Percentiles rank a stretch among this genome's conserved stretches.
phyloP scores from a whole-genome alignment of 2,329 filamentous ascomycete genomes.

The Sporothrix brunneoviolacea region DNA sequence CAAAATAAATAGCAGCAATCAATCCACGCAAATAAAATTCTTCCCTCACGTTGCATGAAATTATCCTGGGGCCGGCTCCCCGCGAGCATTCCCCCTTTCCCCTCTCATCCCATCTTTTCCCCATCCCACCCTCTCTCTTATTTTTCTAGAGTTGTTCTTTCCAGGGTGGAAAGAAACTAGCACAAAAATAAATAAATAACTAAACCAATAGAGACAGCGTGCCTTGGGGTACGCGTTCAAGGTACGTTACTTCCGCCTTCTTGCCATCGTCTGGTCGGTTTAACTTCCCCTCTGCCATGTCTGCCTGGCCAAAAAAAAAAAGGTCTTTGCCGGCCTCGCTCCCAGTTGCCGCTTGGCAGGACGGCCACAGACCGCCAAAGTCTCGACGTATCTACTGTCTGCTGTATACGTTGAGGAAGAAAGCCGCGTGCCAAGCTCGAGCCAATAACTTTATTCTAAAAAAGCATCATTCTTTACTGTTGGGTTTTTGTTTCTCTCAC shows the following conservation, averaged over 20 bases:
- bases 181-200: too few relatives aligned
- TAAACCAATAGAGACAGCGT: not conserved
- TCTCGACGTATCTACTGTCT: too few relatives aligned
- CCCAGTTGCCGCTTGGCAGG: not conserved
- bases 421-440: not conserved
- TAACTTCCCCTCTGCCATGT: not conserved
- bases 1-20: not conserved
- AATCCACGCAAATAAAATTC: not conserved
- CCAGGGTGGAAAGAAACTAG: too few relatives aligned
- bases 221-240: conserved; percentile 4
- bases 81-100: not conserved
- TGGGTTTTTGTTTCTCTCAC: not conserved
- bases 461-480: not conserved
- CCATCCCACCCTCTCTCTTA: not conserved
- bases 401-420: too few relatives aligned
- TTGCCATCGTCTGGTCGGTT: not conserved
- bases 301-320: too few relatives aligned
- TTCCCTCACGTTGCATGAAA: not conserved
- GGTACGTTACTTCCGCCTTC: conserved; percentile 4
- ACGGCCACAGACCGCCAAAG: not conserved
- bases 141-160: not conserved
- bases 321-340: too few relatives aligned
- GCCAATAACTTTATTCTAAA: not conserved
- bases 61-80: conserved; percentile 9
- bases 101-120: not conserved